phyloP scores from a whole-genome alignment of 1,284 basidiomycete genomes.

The Inonotus hispidus region DNA sequence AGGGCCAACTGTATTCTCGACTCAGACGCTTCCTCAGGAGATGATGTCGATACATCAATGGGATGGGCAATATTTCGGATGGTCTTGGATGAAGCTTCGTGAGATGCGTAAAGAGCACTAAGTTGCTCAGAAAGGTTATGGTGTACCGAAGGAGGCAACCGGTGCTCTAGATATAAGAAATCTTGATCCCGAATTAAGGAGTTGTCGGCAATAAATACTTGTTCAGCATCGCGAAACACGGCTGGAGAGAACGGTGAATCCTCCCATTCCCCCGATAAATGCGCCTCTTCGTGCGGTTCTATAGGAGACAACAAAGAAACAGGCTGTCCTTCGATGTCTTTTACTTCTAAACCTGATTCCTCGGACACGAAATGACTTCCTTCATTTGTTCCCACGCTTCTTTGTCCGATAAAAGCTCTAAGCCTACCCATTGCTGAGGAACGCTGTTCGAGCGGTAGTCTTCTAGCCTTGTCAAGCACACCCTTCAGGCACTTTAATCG shows the following conservation, averaged over 20 bases:
- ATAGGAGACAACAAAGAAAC: constrained; percentile 21
- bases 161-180: background rate
- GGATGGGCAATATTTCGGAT: constrained; percentile 18
- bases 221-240: background rate
- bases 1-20: constrained; percentile 62
- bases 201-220: background rate
- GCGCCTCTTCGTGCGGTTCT: background rate
- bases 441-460: constrained; percentile 31
- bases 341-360: background rate
- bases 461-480: constrained; percentile 33
- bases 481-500: constrained; percentile 43
- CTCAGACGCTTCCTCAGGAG: constrained; percentile 35
- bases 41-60: background rate
- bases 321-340: constrained; percentile 23
- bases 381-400: background rate
- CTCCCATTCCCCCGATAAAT: background rate
- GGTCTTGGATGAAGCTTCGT: constrained; percentile 32
- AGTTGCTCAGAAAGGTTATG: constrained; percentile 28
- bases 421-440: background rate
- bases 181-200: background rate
- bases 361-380: background rate
- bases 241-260: background rate
- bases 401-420: background rate
- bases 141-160: background rate
- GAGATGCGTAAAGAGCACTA: constrained; percentile 43